Base-by-base conservation (phyloP, 345 rosid genomes). In the Citrus trifoliata region DNA sequence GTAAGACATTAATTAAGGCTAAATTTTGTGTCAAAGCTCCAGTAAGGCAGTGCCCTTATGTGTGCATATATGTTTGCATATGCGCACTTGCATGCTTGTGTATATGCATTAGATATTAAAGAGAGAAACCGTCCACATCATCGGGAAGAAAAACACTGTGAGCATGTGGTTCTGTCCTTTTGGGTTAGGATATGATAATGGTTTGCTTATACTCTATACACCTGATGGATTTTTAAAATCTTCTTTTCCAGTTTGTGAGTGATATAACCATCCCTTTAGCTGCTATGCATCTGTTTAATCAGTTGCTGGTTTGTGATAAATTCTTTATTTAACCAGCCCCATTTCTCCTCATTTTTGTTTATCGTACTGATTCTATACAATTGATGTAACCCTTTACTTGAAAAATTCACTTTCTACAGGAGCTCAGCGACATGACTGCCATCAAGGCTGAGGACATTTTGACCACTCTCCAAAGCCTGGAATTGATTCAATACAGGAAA, bases 391-490 rank as follows among this genome's bases (percentile, higher is more conserved):
- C 10, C 35, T 77, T 68, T 67, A 14, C 51, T 33, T 70, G 33
- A 6, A 51, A 71, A 40, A 30, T 76, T 24, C 22, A n/a, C 70
- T 40, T 28, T 56, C 19, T 59, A 75, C 88, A 94, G 98, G 99
- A 97, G 87, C 95, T 97, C 51, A 94, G 99, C 24, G 99, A 97
- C 90, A 97, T 94, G 99, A 94, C 99, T 2, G 99, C 98, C 25
- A 96, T 96, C 56, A 93, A 92, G 82, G 98, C 98, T 4, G 99
- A 97, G 79, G 99, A 97, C 85, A 94, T 97, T 27, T 80, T 97
- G 82, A 88, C 85, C 76, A 97, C 99, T 42, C 94, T 97, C 68
- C 99, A 97, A 88, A 93, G 94, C 87, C 88, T 97, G 76, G 99
- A 97, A 71, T 79, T 97, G 82, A 97, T 97, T 79, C 99, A 97